Evolutionary conservation across 2,329 filamentous ascomycete species (phyloP), one percentile per base, ranked within the genome.

Genomic region (Pestalotiopsis sp.): DNA sequence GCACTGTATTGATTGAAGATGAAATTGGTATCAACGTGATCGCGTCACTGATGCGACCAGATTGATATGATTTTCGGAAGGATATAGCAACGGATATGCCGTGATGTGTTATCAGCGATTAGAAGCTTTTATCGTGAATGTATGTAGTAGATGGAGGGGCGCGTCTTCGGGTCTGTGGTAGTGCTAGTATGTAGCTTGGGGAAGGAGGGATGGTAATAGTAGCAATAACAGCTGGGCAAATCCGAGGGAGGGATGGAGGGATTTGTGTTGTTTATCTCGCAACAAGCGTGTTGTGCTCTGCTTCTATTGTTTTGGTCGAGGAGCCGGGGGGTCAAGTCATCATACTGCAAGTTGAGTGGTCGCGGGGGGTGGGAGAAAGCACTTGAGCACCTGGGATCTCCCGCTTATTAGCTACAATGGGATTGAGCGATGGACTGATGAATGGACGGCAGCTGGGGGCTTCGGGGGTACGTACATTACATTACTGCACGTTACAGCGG

Each of bases 11-110:
- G 14, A 63, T 20, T 68, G 62, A 23, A 62, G 36, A 66, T 62
- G 64, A 65, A 68, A 72, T 69, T 68, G 74, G 69, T 75, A 76
- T 74, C 64, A 70, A 67, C 60, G 41, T 70, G 72, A 72, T 80
- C 78, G 81, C 79, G 75, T 70, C 69, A 60, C 69, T 57, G 69
- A 73, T 74, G 78, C 78, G 78, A 80, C 71, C 70, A 72, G 71
- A 69, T 77, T 76, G 73, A 66, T 70, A 74, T 74, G 67, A 64
- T 73, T 74, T 68, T 71, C 61, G 68, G 69, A n/a, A 13, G 62
- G 69, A 36, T 65, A 69, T 71, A 67, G 17, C 13, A 70, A 59
- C 52, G 69, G 61, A 68, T 74, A 73, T 69, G 67, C 70, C 68
- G 75, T 73, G 71, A 72, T 31, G 57, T 23, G 57, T 63, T 62